Evolutionary conservation across 331 rosid species (phyloP), one percentile per base, ranked within the genome.

Genomic region (Malus hybrid): DNA sequence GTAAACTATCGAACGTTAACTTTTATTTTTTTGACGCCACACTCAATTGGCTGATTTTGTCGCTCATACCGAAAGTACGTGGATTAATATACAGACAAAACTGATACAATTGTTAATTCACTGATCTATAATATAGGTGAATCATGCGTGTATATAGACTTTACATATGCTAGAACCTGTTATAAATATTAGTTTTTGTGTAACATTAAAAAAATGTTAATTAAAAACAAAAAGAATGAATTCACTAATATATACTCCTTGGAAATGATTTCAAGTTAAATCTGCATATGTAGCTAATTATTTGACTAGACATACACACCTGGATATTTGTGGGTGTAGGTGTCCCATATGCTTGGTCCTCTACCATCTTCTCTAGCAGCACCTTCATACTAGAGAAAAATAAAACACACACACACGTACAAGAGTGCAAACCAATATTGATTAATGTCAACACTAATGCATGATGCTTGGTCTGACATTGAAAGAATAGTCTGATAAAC

Each of bases 291-390:
- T 53, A 53, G 12, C 58, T 53, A 53, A 53, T 16, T 53, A 53
- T 53, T 53, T 13, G 7, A 53, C 12, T 18, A 2, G 20, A 53
- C 58, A 1, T 53, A 7, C 58, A 28, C 89, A 33, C 89, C 88
- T 67, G 87, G 85, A 80, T 83, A 52, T 69, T 69, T 32, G 71
- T 77, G 80, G n/a, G 75, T 61, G 53, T 58, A 77, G 20, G 18
- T 61, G 62, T 77, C 80, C 75, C 80, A 77, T 18, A 69, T 77
- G n/a, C 80, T 77, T n/a, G 24, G 63, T 46, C 70, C 75, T 60
- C 58, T 77, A 1, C 75, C 80, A 26, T 36, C 6, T 36, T 28
- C 39, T 66, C 26, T 56, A 26, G 75, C 75, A n/a, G 70, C 80
- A 68, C 80, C 80, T 77, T 76, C 80, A 19, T 76, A 76, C 80